Base-by-base conservation (phyloP, 2,329 filamentous ascomycete genomes). In the Cercospora citrullina region DNA sequence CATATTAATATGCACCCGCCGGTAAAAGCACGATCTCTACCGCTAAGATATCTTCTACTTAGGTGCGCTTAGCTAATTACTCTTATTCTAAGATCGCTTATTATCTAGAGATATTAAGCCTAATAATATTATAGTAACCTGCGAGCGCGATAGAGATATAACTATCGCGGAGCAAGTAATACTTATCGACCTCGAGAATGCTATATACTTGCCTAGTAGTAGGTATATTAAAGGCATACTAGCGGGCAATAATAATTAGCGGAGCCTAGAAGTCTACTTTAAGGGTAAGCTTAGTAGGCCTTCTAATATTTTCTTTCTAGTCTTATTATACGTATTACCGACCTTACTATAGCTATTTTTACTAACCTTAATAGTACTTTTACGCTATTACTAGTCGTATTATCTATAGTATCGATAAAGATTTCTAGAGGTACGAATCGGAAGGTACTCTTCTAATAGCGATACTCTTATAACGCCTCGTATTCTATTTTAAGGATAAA, bases 121-220 rank as follows among this genome's bases (percentile, higher is more conserved):
- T 5, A 72, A 77, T 65, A 77, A 78, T 57, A 68, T 78, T 48
- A 64, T 78, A 72, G 70, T 75, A 33, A 55, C 76, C 51, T 63
- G 60, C 39, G 70, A 59, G 64, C 69, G 59, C 23, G 9, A 72
- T 5, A 67, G 57, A 16, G 5, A 71, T 62, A 65, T 71, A 1
- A 53, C 72, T 1, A 58, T 63, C 30, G 51, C 76, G 18, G 69
- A 76, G 42, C 36, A 69, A 55, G 75, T 75, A 1, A 73, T 76
- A 39, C 51, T 78, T 26, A 71, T 65, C 21, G 76, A 77, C 64
- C 64, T 79, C 26, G 75, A 79, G 60, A 77, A 78, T 68, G 76
- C 78, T 10, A 78, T 78, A 9, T 74, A 80, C 69, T 71, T 80
- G 21, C 78, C 78, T 1, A 71, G 72, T 5, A 74, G 72, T 61